phyloP scores from a whole-genome alignment of 306 rosid genomes.

The Glycine latifolia region DNA sequence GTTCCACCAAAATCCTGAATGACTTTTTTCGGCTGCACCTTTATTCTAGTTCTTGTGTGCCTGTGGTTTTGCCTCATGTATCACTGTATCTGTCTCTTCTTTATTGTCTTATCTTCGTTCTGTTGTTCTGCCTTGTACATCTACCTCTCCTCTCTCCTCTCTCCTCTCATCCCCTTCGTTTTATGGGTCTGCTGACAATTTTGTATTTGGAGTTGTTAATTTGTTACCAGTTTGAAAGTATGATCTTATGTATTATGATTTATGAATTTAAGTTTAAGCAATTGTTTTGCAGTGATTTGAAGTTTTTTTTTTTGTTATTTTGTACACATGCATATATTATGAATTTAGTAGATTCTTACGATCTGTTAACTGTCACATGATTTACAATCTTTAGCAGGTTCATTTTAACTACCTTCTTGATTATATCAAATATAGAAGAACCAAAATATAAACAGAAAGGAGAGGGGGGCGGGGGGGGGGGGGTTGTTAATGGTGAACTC shows the following conservation, averaged over 20 bases:
- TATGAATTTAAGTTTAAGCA: neutral
- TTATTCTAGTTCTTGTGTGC: neutral
- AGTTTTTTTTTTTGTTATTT: neutral
- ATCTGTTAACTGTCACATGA: neutral
- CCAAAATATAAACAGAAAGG: too few species aligned
- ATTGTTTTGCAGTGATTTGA: neutral
- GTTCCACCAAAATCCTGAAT: neutral
- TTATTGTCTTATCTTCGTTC: too few species aligned
- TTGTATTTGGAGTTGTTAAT: neutral
- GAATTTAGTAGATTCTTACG: neutral
- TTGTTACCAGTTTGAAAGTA: neutral
- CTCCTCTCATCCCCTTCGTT: neutral
- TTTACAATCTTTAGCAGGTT: neutral
- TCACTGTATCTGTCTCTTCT: too few species aligned
- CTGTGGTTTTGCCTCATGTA: neutral
- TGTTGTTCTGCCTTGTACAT: neutral
- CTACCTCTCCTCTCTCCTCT: neutral
- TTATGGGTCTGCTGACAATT: neutral
- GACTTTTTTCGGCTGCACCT: neutral
- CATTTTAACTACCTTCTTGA: neutral
- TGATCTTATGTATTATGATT: too few species aligned
- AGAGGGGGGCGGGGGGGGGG: neutral
- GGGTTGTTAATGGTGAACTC: slow-evolving; percentile 49
- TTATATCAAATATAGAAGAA: neutral
- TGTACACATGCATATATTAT: neutral